Conservation (phyloP, 495 filamentous ascomycete species). For the Penicillium soppii region DNA sequence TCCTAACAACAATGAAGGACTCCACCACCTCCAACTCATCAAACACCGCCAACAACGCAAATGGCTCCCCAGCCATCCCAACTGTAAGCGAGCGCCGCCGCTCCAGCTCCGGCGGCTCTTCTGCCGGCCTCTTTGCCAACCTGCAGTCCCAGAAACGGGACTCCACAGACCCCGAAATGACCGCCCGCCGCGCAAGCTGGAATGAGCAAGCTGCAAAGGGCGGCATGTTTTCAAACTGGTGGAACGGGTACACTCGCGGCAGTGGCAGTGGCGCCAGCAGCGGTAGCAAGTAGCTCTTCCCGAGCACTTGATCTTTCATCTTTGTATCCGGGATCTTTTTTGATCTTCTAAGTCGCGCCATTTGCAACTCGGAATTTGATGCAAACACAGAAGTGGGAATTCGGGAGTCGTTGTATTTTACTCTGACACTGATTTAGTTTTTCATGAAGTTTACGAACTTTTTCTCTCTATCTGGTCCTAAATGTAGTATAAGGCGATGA, state of each 20-base stretch:
- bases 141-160: constrained; percentile 54
- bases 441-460: background rate
- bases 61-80: constrained; percentile 8
- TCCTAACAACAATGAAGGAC: constrained; percentile 14
- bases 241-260: constrained; percentile 50
- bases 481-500: too few relatives aligned
- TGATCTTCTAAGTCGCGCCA: too few relatives aligned
- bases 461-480: background rate
- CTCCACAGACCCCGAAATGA: constrained; percentile 34
- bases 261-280: constrained; percentile 5
- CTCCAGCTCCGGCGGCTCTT: constrained; percentile 29
- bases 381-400: background rate
- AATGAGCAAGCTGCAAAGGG: constrained; percentile 46
- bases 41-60: background rate
- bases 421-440: background rate
- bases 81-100: constrained; percentile 31
- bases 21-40: constrained; percentile 28
- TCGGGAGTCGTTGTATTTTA: background rate
- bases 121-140: constrained; percentile 41
- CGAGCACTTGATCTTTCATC: background rate
- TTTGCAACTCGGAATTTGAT: too few relatives aligned
- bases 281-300: background rate
- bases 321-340: too few relatives aligned
- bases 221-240: constrained; percentile 51
- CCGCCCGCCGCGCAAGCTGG: constrained; percentile 45